A percentile compares a stretch with the other conserved stretches of the same genome.
These are phyloP conservation scores for Handroanthus guayacan DNA, from an alignment of 257 asterid genomes.

Conservation along the genomic window DNA sequence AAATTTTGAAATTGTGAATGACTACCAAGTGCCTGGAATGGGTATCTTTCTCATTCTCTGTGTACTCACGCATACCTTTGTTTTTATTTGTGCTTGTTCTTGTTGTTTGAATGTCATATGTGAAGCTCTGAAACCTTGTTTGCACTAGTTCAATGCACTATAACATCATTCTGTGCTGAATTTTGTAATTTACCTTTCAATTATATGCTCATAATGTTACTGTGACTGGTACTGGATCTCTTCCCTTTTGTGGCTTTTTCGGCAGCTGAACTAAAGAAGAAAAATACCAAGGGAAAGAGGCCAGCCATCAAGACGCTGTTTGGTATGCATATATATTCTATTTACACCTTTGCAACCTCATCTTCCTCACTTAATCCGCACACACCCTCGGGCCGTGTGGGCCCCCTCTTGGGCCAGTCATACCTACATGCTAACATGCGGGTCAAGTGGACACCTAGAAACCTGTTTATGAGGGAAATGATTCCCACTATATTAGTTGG, in stretches of 20 bases:
- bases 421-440: too few species aligned
- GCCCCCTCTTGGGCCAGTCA: too few species aligned
- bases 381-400: too few species aligned
- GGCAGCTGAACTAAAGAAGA: conserved; percentile 47
- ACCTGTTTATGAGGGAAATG: too few species aligned
- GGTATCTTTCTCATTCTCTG: conserved; percentile 40
- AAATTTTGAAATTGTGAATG: conserved; percentile 41
- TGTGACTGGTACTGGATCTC: neutral
- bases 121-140: neutral
- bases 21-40: conserved; percentile 69
- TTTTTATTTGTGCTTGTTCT: neutral
- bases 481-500: too few species aligned
- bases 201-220: neutral
- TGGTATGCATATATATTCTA: conserved; percentile 32
- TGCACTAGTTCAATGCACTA: neutral
- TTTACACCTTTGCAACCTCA: too few species aligned
- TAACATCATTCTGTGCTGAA: too few species aligned
- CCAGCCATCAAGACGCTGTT: conserved; percentile 66
- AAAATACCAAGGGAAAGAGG: conserved; percentile 54
- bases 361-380: too few species aligned
- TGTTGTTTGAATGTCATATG: neutral
- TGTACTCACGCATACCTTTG: neutral
- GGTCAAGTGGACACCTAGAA: too few species aligned
- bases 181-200: neutral
- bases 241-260: neutral